phyloP scores from a whole-genome alignment of 2,329 filamentous ascomycete species.

The Zasmidium cellare region DNA sequence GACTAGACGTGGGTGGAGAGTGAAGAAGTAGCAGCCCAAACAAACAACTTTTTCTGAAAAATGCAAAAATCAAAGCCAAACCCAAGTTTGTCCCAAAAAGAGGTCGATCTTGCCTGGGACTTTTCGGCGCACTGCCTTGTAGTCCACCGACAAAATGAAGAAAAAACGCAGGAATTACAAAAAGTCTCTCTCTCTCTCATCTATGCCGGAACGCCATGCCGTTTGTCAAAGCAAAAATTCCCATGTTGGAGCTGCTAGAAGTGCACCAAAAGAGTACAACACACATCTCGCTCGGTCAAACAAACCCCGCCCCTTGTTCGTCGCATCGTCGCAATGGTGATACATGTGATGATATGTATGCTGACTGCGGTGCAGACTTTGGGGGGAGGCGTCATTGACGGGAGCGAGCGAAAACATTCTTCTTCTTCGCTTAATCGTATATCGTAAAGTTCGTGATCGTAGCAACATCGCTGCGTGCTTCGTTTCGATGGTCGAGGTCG shows the following conservation, averaged over 20 bases:
- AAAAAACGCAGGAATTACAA: not conserved
- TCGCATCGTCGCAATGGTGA: not conserved
- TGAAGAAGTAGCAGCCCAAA: not conserved
- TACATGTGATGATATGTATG: not conserved
- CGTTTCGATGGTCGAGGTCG: constrained; percentile 16
- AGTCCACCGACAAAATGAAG: not conserved
- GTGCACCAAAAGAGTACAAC: constrained; percentile 22
- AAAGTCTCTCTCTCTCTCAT: not conserved
- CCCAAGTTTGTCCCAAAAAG: not conserved
- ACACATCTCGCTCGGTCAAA: constrained; percentile 6
- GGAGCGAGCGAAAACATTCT: constrained; percentile 9
- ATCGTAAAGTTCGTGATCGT: constrained; percentile 22
- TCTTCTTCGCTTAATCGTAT: constrained; percentile 16
- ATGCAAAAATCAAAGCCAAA: not conserved
- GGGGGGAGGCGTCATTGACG: not conserved
- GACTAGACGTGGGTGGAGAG: not conserved
- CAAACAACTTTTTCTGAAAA: not conserved
- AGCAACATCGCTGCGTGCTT: constrained; percentile 24
- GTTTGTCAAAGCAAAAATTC: constrained; percentile 8
- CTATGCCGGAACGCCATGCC: constrained; percentile 1
- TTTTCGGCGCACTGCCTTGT: not conserved
- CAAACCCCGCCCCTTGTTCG: not conserved
- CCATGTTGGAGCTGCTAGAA: constrained; percentile 19
- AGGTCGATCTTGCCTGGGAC: not conserved
- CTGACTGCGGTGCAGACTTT: not conserved